Base-by-base conservation (phyloP, 2,329 filamentous ascomycete genomes). In the Scedosporium dehoogii region DNA sequence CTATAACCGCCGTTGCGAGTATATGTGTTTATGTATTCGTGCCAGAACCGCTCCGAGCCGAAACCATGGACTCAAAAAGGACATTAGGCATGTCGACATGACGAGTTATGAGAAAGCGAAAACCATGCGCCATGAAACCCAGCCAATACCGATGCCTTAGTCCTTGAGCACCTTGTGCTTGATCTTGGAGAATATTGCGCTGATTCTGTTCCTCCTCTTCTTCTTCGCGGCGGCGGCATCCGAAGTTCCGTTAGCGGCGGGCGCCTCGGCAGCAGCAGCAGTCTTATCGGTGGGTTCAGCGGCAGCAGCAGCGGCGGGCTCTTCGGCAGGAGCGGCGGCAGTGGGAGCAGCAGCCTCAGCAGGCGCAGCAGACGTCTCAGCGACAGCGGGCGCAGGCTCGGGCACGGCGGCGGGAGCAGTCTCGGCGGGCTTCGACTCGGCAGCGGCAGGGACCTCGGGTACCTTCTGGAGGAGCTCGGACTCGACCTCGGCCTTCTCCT, bases 181-280 rank as follows among this genome's bases (percentile, higher is more conserved):
- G 42, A 62, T 44, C 76, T 82, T 84, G 73, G 74, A 77, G 70
- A 89, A 83, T 68, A 89, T 81, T 61, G 80, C 75, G 73, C 85
- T 88, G 64, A 87, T 68, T 61, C 86, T 80, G 73, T 83, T 79
- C 78, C 85, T 86, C 79, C 86, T 87, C 79, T 88, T 89, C 76
- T 84, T 85, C 60, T 84, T 79, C 16, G 77, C 74, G 62, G 75
- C 73, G 9, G 72, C 65, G 16, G 73, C 67, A 65, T 74, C 63
- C 21, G 66, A 62, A 56, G 65, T 65, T 59, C 65, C 65, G 53
- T 68, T 68, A 25, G 67, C 61, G 16, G 65, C 25, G 59, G 68
- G 67, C 10, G 64, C 63, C 21, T 70, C 16, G 9, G 44, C n/a
- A 7, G 44, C 16, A 48, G 44, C n/a, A n/a, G 44, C 18, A 21